These are phyloP conservation scores for Lobulomyces angularis DNA, from an alignment of 192 early-diverging fungal genomes.

Conservation along the genomic window DNA sequence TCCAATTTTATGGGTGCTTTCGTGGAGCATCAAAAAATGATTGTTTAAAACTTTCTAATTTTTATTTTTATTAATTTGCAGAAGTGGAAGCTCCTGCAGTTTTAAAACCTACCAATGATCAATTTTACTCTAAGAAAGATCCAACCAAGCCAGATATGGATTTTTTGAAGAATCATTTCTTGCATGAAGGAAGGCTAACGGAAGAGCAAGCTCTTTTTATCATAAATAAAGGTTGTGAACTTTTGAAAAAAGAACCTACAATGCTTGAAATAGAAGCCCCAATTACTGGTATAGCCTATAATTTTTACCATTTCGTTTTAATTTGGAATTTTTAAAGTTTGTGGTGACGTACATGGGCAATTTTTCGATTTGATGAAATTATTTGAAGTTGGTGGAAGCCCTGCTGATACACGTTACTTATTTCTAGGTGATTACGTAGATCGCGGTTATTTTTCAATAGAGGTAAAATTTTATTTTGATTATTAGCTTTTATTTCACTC, in stretches of 20 bases:
- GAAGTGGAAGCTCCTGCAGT: slow-evolving; percentile 44
- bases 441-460: slow-evolving; percentile 93
- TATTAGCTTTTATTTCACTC: slow-evolving; percentile 10
- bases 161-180: slow-evolving; percentile 85
- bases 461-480: slow-evolving; percentile 35
- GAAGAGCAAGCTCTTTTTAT: slow-evolving; percentile 86
- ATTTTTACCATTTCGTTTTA: neutral
- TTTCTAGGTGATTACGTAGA: slow-evolving; percentile 97
- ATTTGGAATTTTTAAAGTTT: slow-evolving; percentile 44
- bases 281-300: slow-evolving; percentile 57
- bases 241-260: slow-evolving; percentile 71
- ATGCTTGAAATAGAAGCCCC: slow-evolving; percentile 81
- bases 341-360: slow-evolving; percentile 97
- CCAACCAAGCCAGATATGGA: slow-evolving; percentile 61
- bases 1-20: neutral
- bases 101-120: slow-evolving; percentile 38
- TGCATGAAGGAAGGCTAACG: slow-evolving; percentile 79
- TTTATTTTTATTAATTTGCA: slow-evolving; percentile 6
- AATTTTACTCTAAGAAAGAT: slow-evolving; percentile 60
- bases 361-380: slow-evolving; percentile 96
- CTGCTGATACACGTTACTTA: slow-evolving; percentile 76
- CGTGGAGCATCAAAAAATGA: neutral
- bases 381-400: slow-evolving; percentile 93
- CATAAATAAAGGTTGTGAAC: slow-evolving; percentile 65
- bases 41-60: neutral